These are phyloP conservation scores for Brettanomyces nanus DNA, from an alignment of 805 yeast species.

Conservation along the genomic window DNA sequence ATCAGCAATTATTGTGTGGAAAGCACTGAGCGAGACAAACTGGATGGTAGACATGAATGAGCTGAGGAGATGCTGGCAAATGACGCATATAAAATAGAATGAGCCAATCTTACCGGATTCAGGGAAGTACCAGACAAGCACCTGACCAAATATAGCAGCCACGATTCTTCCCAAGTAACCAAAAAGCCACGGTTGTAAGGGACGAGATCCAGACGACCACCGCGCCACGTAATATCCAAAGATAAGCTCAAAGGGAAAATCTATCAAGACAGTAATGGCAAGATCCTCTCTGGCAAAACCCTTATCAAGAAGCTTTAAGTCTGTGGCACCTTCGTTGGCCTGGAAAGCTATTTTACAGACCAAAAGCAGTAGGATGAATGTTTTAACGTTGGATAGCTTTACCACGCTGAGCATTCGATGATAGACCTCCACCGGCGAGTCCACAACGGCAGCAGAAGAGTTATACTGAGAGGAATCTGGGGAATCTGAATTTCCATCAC, in stretches of 20 bases:
- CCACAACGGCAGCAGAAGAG: conserved; percentile 2
- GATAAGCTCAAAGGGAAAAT: conserved; percentile 91
- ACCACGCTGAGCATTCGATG: conserved; percentile 60
- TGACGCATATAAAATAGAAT: conserved; percentile 59
- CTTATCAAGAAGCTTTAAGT: conserved; percentile 79
- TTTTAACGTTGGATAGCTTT: conserved; percentile 60
- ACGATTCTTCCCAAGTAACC: conserved; percentile 77
- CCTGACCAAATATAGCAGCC: conserved; percentile 71
- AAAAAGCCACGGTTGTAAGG: conserved; percentile 82
- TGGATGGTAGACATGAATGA: conserved; percentile 93
- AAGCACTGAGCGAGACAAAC: conserved; percentile 89
- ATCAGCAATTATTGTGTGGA: conserved; percentile 93
- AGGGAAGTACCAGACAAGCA: conserved; percentile 70
- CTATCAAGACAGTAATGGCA: conserved; percentile 85
- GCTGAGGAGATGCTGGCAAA: conserved; percentile 74
- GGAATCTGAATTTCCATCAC: background rate
- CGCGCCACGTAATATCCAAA: conserved; percentile 95
- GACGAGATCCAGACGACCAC: conserved; percentile 77
- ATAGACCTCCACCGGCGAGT: conserved; percentile 37
- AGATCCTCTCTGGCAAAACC: conserved; percentile 92
- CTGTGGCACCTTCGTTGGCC: conserved; percentile 93
- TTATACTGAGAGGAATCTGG: background rate
- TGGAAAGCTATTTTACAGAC: conserved; percentile 88
- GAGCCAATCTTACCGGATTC: conserved; percentile 35
- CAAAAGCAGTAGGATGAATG: conserved; percentile 66